Percentiles rank a stretch among this genome's conserved stretches.
phyloP scores from a whole-genome alignment of 73 alveolate genomes.

The Paramecium sexaurelia region DNA sequence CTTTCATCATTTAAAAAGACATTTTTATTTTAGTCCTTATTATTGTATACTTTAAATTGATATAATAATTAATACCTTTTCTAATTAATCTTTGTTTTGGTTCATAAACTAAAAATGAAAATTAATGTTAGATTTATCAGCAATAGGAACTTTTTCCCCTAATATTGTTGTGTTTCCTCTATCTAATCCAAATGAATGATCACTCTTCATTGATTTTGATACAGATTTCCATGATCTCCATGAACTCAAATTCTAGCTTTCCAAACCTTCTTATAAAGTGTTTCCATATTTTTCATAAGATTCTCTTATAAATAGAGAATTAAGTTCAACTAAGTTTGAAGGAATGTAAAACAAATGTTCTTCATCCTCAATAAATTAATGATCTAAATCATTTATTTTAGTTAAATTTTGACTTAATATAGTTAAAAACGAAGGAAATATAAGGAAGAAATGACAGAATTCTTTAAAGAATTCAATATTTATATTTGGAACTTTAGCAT shows the following conservation, averaged over 20 bases:
- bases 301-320: constrained; percentile 34
- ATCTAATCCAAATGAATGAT: background rate
- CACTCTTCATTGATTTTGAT: background rate
- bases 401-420: background rate
- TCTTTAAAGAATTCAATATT: background rate
- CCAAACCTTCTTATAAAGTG: background rate
- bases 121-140: background rate
- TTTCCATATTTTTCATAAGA: background rate
- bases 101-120: constrained; percentile 28
- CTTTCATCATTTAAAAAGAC: constrained; percentile 18
- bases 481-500: background rate
- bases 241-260: constrained; percentile 25
- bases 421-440: background rate
- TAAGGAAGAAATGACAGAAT: constrained; percentile 2
- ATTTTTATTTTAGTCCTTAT: background rate
- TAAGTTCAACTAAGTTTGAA: background rate
- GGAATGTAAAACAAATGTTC: constrained; percentile 44
- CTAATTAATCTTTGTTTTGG: background rate
- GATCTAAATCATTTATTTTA: constrained; percentile 6
- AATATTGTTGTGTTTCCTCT: background rate
- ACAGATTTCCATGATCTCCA: constrained; percentile 52
- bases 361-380: constrained; percentile 25
- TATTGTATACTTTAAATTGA: background rate
- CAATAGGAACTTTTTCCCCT: constrained; percentile 31
- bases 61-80: background rate